These are phyloP conservation scores for Melaleuca quinquenervia DNA, from an alignment of 345 rosid genomes.

Conservation along the genomic window DNA sequence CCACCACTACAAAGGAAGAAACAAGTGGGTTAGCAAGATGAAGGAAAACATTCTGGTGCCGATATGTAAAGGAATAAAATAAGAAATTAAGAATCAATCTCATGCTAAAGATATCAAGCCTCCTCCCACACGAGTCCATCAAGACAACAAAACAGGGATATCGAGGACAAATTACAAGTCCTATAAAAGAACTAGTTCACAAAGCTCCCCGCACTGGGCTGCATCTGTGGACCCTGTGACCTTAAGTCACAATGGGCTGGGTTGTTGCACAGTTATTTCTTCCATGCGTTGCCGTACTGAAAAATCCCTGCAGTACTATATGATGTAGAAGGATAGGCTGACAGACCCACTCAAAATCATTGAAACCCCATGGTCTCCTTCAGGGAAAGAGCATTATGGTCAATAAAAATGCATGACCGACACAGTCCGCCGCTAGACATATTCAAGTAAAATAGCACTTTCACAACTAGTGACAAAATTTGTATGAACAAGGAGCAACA, in stretches of 20 bases:
- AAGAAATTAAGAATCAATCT: background rate
- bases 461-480: background rate
- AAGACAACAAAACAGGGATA: background rate
- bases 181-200: background rate
- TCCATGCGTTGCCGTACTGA: background rate
- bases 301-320: background rate
- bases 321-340: background rate
- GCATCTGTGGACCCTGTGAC: background rate
- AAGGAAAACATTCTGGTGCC: background rate
- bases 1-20: slow-evolving; percentile 58
- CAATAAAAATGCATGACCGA: background rate
- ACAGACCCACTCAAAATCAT: background rate
- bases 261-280: background rate
- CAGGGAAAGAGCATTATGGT: background rate
- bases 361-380: background rate
- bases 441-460: background rate
- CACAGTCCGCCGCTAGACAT: background rate
- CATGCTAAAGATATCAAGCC: background rate
- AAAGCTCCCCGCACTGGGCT: background rate
- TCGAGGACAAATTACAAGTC: background rate
- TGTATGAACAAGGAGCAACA: background rate
- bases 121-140: background rate
- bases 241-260: background rate
- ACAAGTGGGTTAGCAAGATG: background rate
- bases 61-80: background rate